Evolutionary conservation across 108 stramenopile species (phyloP), one percentile per base, ranked within the genome.

Genomic region (Stephanodiscus minutulus): DNA sequence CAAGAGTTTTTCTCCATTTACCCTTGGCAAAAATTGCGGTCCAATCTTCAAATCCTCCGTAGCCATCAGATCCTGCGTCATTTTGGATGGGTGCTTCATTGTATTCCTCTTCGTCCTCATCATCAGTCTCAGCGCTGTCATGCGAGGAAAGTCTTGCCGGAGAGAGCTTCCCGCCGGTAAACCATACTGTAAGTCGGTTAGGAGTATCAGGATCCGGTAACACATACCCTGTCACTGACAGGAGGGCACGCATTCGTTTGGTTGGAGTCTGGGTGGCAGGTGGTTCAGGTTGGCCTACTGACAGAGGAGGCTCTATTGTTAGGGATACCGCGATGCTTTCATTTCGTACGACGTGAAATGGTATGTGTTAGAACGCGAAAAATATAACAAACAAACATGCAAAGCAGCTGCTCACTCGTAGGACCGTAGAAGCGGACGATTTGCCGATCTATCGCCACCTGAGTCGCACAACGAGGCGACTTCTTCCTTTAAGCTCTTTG

Each of bases 181-280:
- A 87, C 88, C 88, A 92, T 9, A 92, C 78, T 4, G 86, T 83
- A 7, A 86, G 74, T 28, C 91, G 68, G 41, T 88, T 85, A 3
- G 87, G 87, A 10, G 43, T 71, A 18, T 79, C 49, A 7, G 88
- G 91, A 73, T 92, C 88, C 3, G 87, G 87, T 10, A 92, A 68
- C n/a, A 82, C 81, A 64, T 88, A 89, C n/a, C 91, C 91, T 28
- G 81, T 85, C 11, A 86, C 88, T 33, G 91, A 85, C 83, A 89
- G 88, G 35, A 88, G 82, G 29, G 49, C 67, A 70, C 50, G 86
- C 82, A 82, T 85, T 83, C 82, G 78, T 84, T 77, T 91, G 83
- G 66, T 61, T 29, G 77, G 77, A 15, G 66, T 36, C 66, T 63
- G 77, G 43, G 59, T 67, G 22, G 24, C 44, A 29, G 85, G 77